Conservation (phyloP, 108 stramenopile genomes). For the Nitzschia inconspicua region DNA sequence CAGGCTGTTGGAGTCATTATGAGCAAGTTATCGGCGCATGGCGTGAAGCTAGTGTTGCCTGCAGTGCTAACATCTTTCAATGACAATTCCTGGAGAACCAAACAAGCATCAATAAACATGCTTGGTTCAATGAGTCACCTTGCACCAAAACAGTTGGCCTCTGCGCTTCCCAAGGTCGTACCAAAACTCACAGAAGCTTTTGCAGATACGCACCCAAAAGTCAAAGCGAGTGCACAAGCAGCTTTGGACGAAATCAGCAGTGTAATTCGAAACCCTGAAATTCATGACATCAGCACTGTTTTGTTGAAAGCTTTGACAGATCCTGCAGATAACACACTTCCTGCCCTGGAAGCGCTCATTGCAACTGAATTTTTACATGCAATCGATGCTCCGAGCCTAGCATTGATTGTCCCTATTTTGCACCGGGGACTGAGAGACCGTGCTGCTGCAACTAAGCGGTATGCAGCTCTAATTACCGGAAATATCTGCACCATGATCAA, state of each 20-base stretch:
- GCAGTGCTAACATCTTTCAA: constrained; percentile 92
- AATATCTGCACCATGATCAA: constrained; percentile 97
- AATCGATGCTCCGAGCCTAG: constrained; percentile 98
- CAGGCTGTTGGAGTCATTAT: constrained; percentile 89
- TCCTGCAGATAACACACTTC: constrained; percentile 70
- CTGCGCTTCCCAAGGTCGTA: constrained; percentile 94
- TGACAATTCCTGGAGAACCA: constrained; percentile 96
- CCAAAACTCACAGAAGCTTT: constrained; percentile 96
- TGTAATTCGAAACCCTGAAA: constrained; percentile 97
- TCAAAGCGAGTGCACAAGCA: constrained; percentile 84
- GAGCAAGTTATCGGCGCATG: constrained; percentile 92
- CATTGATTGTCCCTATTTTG: constrained; percentile 95
- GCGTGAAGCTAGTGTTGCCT: constrained; percentile 97
- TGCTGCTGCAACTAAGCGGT: constrained; percentile 90
- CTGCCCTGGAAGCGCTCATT: constrained; percentile 82
- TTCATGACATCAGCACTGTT: constrained; percentile 65
- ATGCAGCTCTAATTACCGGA: constrained; percentile 95
- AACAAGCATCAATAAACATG: constrained; percentile 94
- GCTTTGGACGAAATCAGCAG: constrained; percentile 94
- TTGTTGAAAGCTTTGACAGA: constrained; percentile 92
- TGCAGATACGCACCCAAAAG: constrained; percentile 96
- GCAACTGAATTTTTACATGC: constrained; percentile 95
- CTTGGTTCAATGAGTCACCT: constrained; percentile 97
- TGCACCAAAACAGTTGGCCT: constrained; percentile 97
- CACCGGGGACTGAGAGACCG: constrained; percentile 95